phyloP scores from a whole-genome alignment of 768 basidiomycete genomes.

The Leccinum aurantiacum region DNA sequence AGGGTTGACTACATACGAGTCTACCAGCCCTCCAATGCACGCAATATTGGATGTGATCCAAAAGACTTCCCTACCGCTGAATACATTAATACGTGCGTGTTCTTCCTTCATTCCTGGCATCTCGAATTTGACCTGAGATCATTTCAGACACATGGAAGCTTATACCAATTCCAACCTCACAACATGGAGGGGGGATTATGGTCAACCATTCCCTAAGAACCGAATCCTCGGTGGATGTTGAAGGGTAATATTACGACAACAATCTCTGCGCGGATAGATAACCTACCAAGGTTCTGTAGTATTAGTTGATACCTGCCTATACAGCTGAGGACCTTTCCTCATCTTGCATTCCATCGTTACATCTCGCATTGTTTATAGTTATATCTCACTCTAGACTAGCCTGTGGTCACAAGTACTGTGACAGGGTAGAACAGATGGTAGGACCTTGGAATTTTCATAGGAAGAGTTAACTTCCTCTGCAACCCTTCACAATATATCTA shows the following conservation, averaged over 20 bases:
- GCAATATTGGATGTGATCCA: conserved; percentile 76
- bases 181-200: conserved; percentile 44
- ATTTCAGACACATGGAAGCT: conserved; percentile 56
- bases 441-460: not conserved
- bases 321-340: no score
- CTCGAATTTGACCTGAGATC: not conserved
- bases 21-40: conserved; percentile 62
- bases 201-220: conserved; percentile 52
- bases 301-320: not conserved
- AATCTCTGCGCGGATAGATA: not conserved
- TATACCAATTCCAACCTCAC: conserved; percentile 62
- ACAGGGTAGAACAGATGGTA: not conserved
- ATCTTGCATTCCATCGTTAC: conserved; percentile 1
- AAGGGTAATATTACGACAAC: not conserved
- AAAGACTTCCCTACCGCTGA: conserved; percentile 61
- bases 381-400: not conserved
- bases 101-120: not conserved
- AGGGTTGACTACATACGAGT: conserved; percentile 61
- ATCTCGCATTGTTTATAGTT: not conserved
- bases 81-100: conserved; percentile 63
- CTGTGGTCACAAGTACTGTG: not conserved
- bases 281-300: not conserved
- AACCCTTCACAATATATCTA: not conserved
- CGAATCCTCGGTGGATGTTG: conserved; percentile 43
- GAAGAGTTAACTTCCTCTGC: not conserved